Evolutionary conservation across 2,329 filamentous ascomycete genomes (phyloP), one percentile per base, ranked within the genome.

Genomic region (Alternaria triticimaculans): DNA sequence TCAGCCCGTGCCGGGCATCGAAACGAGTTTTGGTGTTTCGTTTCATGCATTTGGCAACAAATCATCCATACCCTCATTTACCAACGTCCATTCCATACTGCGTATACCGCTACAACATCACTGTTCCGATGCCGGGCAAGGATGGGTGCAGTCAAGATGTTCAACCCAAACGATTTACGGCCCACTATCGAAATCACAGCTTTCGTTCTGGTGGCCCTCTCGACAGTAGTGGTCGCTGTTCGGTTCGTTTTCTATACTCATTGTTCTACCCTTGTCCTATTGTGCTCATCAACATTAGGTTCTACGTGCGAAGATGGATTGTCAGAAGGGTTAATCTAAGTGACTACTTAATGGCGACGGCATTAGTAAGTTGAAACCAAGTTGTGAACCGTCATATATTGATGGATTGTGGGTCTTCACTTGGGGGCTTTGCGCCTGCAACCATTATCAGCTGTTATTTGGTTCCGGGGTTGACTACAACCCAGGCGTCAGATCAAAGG

Each of bases 361-460:
- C 72, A 26, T 45, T 75, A 49, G 73, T 76, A 65, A 20, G 37
- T 18, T 37, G 43, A 41, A 18, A 18, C 37, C 15, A 41, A 1
- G 37, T 41, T 41, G 0, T 41, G 37, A 18, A 41, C 37, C 6
- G 37, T 41, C 37, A 41, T 41, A 41, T 41, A 54, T n/a, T 54
- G 26, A 58, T 45, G 23, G 48, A 25, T 18, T 6, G 11, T 25
- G 73, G 73, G 33, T 76, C 9, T 69, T 56, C 28, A 75, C 73
- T 8, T 78, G 74, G 75, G 74, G 63, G 7, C 55, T 76, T 9
- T 75, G 71, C 33, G 67, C 69, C 8, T 69, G 71, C 55, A 78
- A 76, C 45, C 63, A 72, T 49, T 78, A 67, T 46, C 75, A 78
- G 51, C 21, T 75, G 0, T n/a, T 62, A 2, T 75, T 65, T 48